Percentiles rank a stretch among this genome's conserved stretches.
Conservation (phyloP, 2,329 filamentous ascomycete species). For the Trichophyton simii region DNA sequence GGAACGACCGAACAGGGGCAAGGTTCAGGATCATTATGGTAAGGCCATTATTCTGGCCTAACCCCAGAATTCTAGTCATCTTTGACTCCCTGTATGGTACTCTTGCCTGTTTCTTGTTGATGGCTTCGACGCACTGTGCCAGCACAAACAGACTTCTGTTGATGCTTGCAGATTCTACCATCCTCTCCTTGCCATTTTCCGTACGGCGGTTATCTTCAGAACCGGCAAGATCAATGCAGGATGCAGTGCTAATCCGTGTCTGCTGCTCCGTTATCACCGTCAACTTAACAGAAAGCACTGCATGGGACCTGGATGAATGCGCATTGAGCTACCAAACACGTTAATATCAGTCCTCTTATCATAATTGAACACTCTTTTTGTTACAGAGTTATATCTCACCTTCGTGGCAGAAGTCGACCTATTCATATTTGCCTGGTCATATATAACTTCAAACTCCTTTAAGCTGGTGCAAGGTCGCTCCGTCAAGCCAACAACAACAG, state of each 20-base stretch:
- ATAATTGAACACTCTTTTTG: too few species aligned
- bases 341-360: constrained; percentile 6
- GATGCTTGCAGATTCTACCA: constrained; percentile 93
- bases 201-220: constrained; percentile 92
- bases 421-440: constrained; percentile 86
- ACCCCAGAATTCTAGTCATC: constrained; percentile 86
- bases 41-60: constrained; percentile 89
- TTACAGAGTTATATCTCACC: constrained; percentile 23
- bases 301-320: constrained; percentile 79
- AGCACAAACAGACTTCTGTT: constrained; percentile 95
- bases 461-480: constrained; percentile 71
- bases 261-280: constrained; percentile 59
- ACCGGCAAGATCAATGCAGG: constrained; percentile 86
- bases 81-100: constrained; percentile 93
- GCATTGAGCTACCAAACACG: constrained; percentile 54
- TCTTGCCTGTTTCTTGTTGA: constrained; percentile 58
- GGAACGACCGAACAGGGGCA: constrained; percentile 80
- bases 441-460: constrained; percentile 80
- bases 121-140: constrained; percentile 90
- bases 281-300: constrained; percentile 80
- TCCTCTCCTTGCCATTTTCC: constrained; percentile 80
- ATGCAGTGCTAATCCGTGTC: constrained; percentile 67
- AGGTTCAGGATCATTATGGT: constrained; percentile 96
- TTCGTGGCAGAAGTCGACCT: constrained; percentile 82
- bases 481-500: constrained; percentile 71